Evolutionary conservation across 2,329 filamentous ascomycete species (phyloP).

Genomic region (Colletotrichum camelliae): DNA sequence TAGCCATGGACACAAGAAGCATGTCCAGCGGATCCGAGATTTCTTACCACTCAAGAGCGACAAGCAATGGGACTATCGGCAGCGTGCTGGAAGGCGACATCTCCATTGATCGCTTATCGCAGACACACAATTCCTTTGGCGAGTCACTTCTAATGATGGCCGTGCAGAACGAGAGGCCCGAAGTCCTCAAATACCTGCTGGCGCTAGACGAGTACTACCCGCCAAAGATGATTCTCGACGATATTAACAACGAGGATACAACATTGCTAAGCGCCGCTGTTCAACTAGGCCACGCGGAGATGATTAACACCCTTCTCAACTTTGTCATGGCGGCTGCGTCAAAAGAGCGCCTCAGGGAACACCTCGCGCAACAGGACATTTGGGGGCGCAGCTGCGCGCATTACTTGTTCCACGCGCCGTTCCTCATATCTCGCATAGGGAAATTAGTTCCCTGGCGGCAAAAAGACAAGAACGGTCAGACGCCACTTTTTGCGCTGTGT

Average conservation of each 20-base stretch:
- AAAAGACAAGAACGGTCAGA: constrained; percentile 95
- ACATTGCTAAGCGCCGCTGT: constrained; percentile 90
- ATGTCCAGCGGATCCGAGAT: constrained; percentile 85
- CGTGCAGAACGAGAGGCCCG: constrained; percentile 72
- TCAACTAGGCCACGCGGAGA: constrained; percentile 77
- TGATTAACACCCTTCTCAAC: constrained; percentile 78
- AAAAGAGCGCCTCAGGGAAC: constrained; percentile 63
- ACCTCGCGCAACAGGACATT: constrained; percentile 78
- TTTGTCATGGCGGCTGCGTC: constrained; percentile 67
- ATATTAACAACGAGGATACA: constrained; percentile 88
- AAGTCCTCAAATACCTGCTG: constrained; percentile 80
- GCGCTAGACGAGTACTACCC: constrained; percentile 80
- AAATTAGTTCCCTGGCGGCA: constrained; percentile 84
- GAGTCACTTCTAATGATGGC: constrained; percentile 92
- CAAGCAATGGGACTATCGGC: constrained; percentile 75
- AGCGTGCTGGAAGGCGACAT: constrained; percentile 84
- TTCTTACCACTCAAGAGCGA: constrained; percentile 81
- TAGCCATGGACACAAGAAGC: constrained; percentile 89
- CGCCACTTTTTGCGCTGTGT: constrained; percentile 94
- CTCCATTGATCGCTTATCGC: constrained; percentile 78
- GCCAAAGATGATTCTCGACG: constrained; percentile 72
- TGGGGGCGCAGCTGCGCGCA: constrained; percentile 92
- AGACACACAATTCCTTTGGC: constrained; percentile 73
- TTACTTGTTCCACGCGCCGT: constrained; percentile 91
- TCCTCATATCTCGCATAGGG: constrained; percentile 79